phyloP scores from a whole-genome alignment of 2,329 filamentous ascomycete species.

The Cryphonectria naterciae region DNA sequence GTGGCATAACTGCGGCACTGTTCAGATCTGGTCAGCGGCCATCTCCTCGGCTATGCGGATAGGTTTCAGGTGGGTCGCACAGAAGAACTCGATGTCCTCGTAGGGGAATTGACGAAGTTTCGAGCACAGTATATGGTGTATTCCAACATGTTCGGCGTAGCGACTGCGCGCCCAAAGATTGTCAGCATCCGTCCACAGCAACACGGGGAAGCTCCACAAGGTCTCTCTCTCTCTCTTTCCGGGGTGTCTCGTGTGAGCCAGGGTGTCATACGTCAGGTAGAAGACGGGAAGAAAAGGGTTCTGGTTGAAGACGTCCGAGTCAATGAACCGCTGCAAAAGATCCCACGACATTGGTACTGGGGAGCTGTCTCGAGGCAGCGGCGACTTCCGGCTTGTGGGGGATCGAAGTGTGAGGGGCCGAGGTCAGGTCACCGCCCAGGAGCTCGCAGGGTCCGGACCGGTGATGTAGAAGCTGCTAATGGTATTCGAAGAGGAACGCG shows the following conservation, averaged over 20 bases:
- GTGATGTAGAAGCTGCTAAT: not conserved
- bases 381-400: slow-evolving; percentile 21
- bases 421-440: slow-evolving; percentile 18
- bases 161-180: slow-evolving; percentile 56
- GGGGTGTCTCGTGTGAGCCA: slow-evolving; percentile 18
- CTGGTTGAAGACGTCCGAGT: slow-evolving; percentile 92
- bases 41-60: not conserved
- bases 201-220: slow-evolving; percentile 17
- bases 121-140: slow-evolving; percentile 86
- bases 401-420: slow-evolving; percentile 25
- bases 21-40: slow-evolving; percentile 4
- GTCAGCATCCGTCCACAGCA: slow-evolving; percentile 16
- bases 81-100: slow-evolving; percentile 91
- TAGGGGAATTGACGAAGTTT: slow-evolving; percentile 89
- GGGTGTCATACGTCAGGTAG: slow-evolving; percentile 75
- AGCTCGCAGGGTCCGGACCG: not conserved
- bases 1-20: slow-evolving; percentile 79
- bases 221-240: not conserved
- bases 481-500: slow-evolving; percentile 34
- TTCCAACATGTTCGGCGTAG: slow-evolving; percentile 87
- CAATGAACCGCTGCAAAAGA: slow-evolving; percentile 86
- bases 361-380: slow-evolving; percentile 29
- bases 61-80: not conserved
- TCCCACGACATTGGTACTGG: slow-evolving; percentile 74
- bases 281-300: slow-evolving; percentile 87